A percentile compares a stretch with the other conserved stretches of the same genome.
phyloP scores from a whole-genome alignment of 225 moss, liverwort and hornwort species.

The Polytrichum formosum region DNA sequence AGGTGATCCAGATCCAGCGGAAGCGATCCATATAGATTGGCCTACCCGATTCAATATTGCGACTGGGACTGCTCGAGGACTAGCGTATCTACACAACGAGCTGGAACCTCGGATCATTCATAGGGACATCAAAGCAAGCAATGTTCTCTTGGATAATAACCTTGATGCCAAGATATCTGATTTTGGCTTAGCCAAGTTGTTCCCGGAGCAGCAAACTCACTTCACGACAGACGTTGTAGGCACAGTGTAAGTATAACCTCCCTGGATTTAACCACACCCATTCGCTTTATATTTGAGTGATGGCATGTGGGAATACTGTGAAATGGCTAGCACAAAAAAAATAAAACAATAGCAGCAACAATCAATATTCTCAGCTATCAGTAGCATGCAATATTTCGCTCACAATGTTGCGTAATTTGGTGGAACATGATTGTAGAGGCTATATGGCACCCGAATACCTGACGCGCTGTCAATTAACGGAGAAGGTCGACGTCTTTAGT shows the following conservation, averaged over 20 bases:
- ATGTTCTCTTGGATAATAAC: slow-evolving; percentile 77
- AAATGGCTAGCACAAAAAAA: too few relatives aligned
- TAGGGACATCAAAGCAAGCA: slow-evolving; percentile 91
- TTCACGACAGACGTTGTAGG: slow-evolving; percentile 56
- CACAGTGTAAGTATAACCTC: slow-evolving; percentile 36
- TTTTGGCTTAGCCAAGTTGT: slow-evolving; percentile 86
- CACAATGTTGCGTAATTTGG: slow-evolving; percentile 2
- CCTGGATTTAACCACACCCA: not conserved
- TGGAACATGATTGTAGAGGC: slow-evolving; percentile 31
- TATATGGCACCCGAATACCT: slow-evolving; percentile 60
- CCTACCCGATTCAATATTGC: slow-evolving; percentile 86
- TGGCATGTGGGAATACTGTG: too few relatives aligned
- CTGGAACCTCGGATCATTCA: slow-evolving; percentile 90
- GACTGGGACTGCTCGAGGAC: slow-evolving; percentile 83
- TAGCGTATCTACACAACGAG: slow-evolving; percentile 87
- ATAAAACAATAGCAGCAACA: not conserved
- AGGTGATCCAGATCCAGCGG: slow-evolving; percentile 38
- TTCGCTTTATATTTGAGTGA: not conserved
- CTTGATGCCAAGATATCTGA: slow-evolving; percentile 93
- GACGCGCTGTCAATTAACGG: slow-evolving; percentile 46
- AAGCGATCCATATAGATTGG: slow-evolving; percentile 69
- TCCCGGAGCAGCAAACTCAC: slow-evolving; percentile 48
- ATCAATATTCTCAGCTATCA: not conserved
- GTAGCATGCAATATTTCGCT: not conserved
- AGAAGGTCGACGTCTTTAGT: slow-evolving; percentile 60